A percentile compares a stretch with the other conserved stretches of the same genome.
These are phyloP conservation scores for Xylaria hypoxylon DNA, from an alignment of 2,329 filamentous ascomycete species.

Conservation along the genomic window DNA sequence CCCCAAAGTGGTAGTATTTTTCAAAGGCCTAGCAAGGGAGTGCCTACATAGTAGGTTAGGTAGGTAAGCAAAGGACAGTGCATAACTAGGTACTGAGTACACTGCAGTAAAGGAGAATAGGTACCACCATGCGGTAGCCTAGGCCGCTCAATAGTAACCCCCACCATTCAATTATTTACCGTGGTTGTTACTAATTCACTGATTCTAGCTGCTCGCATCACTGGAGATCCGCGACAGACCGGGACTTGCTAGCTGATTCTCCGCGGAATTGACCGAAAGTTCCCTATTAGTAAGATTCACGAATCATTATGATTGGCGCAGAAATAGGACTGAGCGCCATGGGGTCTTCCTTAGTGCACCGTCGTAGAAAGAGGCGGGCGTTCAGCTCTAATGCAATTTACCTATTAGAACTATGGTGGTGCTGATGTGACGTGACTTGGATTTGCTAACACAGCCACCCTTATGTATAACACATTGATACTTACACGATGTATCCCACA, in stretches of 20 bases:
- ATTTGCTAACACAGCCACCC: not conserved
- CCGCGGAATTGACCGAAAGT: constrained; percentile 9
- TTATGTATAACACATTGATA: not conserved
- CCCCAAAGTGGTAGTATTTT: constrained; percentile 30
- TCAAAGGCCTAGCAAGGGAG: constrained; percentile 23
- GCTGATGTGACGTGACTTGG: constrained; percentile 14
- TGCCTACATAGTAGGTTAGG: too few relatives aligned
- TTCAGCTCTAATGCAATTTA: too few relatives aligned
- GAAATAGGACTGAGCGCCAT: not conserved
- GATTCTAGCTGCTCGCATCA: too few relatives aligned
- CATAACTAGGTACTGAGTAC: too few relatives aligned
- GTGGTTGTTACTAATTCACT: too few relatives aligned
- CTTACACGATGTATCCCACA: too few relatives aligned
- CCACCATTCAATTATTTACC: too few relatives aligned
- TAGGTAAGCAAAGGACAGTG: too few relatives aligned
- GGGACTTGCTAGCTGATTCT: not conserved
- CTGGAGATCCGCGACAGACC: not conserved
- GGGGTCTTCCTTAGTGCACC: too few relatives aligned
- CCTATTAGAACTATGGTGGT: not conserved
- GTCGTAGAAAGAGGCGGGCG: not conserved
- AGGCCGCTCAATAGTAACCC: too few relatives aligned
- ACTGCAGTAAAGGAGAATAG: too few relatives aligned
- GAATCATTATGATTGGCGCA: not conserved
- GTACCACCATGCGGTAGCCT: too few relatives aligned
- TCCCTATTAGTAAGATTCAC: not conserved